Evolutionary conservation across 495 filamentous ascomycete species (phyloP).

Genomic region (Neohortaea acidophila): DNA sequence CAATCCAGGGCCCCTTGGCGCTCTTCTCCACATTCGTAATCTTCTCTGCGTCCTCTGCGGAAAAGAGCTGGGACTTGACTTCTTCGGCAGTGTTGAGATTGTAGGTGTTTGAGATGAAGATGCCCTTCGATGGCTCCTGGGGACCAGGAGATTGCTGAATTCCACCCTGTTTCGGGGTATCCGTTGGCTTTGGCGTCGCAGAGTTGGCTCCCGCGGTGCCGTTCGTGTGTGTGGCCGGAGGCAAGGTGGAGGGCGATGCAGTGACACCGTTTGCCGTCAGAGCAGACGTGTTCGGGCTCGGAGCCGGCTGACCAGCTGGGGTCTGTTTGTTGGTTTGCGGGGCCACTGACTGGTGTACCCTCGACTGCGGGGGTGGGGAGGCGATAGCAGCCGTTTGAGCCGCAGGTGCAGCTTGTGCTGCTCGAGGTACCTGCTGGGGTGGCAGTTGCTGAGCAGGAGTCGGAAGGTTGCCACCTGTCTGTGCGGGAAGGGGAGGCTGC

Average conservation of each 20-base stretch:
- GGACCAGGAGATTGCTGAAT: slow-evolving; percentile 8
- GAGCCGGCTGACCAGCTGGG: slow-evolving; percentile 6
- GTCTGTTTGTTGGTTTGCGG: slow-evolving; percentile 19
- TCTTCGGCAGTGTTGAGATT: slow-evolving; percentile 46
- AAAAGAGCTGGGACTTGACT: slow-evolving; percentile 53
- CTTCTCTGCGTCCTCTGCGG: slow-evolving; percentile 65
- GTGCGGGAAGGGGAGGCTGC: slow-evolving; percentile 38
- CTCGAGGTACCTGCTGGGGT: slow-evolving; percentile 15
- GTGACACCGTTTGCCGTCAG: slow-evolving; percentile 25
- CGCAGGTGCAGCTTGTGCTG: slow-evolving; percentile 30
- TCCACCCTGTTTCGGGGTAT: slow-evolving; percentile 14
- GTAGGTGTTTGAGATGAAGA: slow-evolving; percentile 71
- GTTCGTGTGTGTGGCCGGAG: slow-evolving; percentile 30
- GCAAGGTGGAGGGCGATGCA: slow-evolving; percentile 23
- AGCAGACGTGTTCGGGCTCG: slow-evolving; percentile 36
- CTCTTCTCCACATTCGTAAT: slow-evolving; percentile 64
- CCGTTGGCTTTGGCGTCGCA: slow-evolving; percentile 16
- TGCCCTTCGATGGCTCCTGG: slow-evolving; percentile 46
- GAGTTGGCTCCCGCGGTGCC: slow-evolving; percentile 24
- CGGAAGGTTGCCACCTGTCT: slow-evolving; percentile 26
- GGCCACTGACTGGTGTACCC: slow-evolving; percentile 26
- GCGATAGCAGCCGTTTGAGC: slow-evolving; percentile 26
- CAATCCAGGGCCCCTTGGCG: slow-evolving; percentile 53
- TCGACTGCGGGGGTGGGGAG: slow-evolving; percentile 12
- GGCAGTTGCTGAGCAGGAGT: slow-evolving; percentile 27